phyloP scores from a whole-genome alignment of 1,284 basidiomycete species.

The Phlebopus sp. region DNA sequence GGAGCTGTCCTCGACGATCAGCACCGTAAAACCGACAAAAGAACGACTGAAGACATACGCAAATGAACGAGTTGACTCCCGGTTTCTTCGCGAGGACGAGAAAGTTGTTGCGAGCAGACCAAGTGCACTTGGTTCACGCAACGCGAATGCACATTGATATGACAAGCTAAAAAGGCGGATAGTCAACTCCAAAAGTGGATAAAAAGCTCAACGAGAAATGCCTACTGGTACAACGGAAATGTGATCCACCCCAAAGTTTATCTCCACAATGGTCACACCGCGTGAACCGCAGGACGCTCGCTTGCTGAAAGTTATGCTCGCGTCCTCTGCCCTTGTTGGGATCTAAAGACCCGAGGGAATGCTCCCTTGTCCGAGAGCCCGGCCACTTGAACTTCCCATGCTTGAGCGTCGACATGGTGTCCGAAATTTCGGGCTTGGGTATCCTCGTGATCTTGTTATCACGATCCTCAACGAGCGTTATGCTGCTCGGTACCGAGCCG shows the following conservation, averaged over 20 bases:
- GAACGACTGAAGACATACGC: conserved; percentile 17
- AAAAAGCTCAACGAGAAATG: background rate
- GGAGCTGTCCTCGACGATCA: conserved; percentile 50
- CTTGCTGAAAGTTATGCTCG: conserved; percentile 88
- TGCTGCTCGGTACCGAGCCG: conserved; percentile 22
- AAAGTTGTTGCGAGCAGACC: conserved; percentile 52
- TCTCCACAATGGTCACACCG: conserved; percentile 95
- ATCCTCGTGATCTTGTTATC: conserved; percentile 27
- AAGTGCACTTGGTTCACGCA: conserved; percentile 62
- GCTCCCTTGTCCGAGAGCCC: conserved; percentile 44
- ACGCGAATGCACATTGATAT: conserved; percentile 70
- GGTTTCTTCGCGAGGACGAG: conserved; percentile 34
- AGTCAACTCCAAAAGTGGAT: background rate
- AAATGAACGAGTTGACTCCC: conserved; percentile 19
- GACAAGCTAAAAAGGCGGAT: conserved; percentile 49
- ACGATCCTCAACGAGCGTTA: conserved; percentile 27
- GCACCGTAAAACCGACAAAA: conserved; percentile 8
- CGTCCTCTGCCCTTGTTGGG: conserved; percentile 46
- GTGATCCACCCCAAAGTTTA: conserved; percentile 98
- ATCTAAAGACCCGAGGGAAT: conserved; percentile 25
- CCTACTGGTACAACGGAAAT: conserved; percentile 81
- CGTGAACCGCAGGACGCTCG: conserved; percentile 85
- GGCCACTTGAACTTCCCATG: conserved; percentile 66
- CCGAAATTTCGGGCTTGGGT: conserved; percentile 22
- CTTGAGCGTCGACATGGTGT: conserved; percentile 41